A percentile compares a stretch with the other conserved stretches of the same genome.
Evolutionary conservation across 2,329 filamentous ascomycete species (phyloP).

Genomic region (Fusarium transvaalense): DNA sequence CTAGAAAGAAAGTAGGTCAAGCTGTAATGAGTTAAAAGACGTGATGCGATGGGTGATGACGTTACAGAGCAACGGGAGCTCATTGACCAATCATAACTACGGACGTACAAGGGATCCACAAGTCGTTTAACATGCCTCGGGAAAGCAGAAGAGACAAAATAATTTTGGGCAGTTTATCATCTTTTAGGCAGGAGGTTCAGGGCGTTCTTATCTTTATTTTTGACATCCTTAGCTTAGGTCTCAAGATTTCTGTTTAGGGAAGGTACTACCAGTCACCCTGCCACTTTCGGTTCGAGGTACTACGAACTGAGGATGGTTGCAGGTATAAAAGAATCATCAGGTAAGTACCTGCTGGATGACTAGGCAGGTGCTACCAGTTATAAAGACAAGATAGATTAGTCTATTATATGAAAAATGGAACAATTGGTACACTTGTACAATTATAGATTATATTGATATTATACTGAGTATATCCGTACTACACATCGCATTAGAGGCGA

Average conservation of each 20-base stretch:
- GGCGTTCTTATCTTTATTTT: not conserved
- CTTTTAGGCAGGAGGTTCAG: fast-evolving
- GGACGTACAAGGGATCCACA: not conserved
- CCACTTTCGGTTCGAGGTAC: slow-evolving; percentile 3
- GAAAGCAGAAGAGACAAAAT: not conserved
- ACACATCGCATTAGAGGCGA: not conserved
- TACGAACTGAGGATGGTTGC: not conserved
- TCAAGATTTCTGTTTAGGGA: not conserved
- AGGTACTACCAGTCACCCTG: not conserved
- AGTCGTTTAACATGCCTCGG: slow-evolving; percentile 8
- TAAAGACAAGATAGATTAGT: not conserved
- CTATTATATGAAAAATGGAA: not conserved
- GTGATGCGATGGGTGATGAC: slow-evolving; percentile 47
- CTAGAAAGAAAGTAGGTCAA: slow-evolving; percentile 11
- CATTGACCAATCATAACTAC: slow-evolving; percentile 33
- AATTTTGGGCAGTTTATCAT: not conserved
- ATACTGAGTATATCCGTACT: not conserved
- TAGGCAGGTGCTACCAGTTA: no score
- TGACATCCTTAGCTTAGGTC: not conserved
- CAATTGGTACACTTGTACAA: not conserved
- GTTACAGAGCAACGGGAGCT: slow-evolving; percentile 26
- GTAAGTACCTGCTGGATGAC: no score
- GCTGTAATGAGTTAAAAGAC: slow-evolving; percentile 27
- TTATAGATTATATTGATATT: no score
- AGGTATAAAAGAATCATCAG: not conserved